Percentiles rank a stretch among this genome's conserved stretches.
Conservation (phyloP, 2,329 filamentous ascomycete genomes). For the Diaporthe sp. region DNA sequence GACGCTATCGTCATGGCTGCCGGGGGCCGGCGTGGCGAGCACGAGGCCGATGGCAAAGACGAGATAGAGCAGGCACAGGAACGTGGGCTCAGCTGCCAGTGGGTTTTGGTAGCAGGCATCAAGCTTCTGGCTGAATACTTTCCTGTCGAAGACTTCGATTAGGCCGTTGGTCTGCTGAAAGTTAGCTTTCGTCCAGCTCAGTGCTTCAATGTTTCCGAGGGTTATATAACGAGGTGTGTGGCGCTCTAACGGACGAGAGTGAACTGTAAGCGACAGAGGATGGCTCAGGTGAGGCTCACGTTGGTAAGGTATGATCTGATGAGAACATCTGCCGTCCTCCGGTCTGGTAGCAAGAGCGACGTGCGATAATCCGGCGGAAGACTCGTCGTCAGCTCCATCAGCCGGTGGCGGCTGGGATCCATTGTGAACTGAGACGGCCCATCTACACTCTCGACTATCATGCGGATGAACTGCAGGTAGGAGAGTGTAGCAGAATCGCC, state of each 20-base stretch:
- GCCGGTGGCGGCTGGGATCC: constrained; percentile 68
- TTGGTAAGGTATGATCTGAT: constrained; percentile 73
- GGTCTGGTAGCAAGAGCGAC: constrained; percentile 68
- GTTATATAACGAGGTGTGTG: background rate
- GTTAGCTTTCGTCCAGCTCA: background rate
- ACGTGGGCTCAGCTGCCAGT: constrained; percentile 60
- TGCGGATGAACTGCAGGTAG: constrained; percentile 70
- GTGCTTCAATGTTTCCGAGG: background rate
- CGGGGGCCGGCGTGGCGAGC: constrained; percentile 65
- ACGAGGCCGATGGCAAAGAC: constrained; percentile 74
- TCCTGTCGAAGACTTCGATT: constrained; percentile 69
- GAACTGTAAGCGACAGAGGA: background rate
- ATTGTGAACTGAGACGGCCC: constrained; percentile 69
- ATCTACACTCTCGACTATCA: constrained; percentile 67
- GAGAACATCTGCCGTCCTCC: constrained; percentile 65
- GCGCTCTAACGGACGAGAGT: too few species aligned
- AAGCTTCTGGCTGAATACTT: constrained; percentile 61
- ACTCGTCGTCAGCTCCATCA: constrained; percentile 66
- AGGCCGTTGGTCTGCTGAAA: constrained; percentile 67
- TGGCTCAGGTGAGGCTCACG: constrained; percentile 52
- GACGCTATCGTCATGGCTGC: constrained; percentile 61
- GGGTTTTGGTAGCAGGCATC: constrained; percentile 68
- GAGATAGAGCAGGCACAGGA: constrained; percentile 71
- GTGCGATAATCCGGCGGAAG: constrained; percentile 59
- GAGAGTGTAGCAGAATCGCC: constrained; percentile 74